Evolutionary conservation across 768 basidiomycete species (phyloP).

Genomic region (Psilocybe cyanescens): DNA sequence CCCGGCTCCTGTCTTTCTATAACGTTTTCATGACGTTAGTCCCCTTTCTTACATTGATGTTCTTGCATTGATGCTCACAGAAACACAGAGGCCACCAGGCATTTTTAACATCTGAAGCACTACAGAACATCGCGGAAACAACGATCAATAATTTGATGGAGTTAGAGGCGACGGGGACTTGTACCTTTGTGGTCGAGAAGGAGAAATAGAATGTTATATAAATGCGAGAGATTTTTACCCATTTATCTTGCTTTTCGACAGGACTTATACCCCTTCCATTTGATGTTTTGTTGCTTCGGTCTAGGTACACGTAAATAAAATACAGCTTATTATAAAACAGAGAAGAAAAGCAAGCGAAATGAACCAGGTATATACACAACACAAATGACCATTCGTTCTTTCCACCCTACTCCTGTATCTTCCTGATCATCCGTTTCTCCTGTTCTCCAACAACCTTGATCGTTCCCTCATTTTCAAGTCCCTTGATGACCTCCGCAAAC

Average conservation of each 20-base stretch:
- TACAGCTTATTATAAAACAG: background rate
- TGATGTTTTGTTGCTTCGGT: background rate
- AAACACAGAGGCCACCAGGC: constrained; percentile 44
- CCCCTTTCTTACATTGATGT: background rate
- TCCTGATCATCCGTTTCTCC: constrained; percentile 80
- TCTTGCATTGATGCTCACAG: background rate
- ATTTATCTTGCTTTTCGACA: background rate
- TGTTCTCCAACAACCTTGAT: constrained; percentile 88
- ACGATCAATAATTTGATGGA: constrained; percentile 40
- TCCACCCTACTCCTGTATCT: constrained; percentile 45
- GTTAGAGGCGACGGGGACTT: constrained; percentile 34
- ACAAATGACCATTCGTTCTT: background rate
- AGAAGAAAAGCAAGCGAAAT: constrained; percentile 1
- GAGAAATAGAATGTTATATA: background rate
- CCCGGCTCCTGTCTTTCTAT: constrained; percentile 48
- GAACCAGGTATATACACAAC: constrained; percentile 3
- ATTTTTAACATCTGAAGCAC: constrained; percentile 43
- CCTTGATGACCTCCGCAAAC: constrained; percentile 79
- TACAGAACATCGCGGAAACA: constrained; percentile 42
- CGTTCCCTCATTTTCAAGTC: constrained; percentile 83
- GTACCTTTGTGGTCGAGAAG: constrained; percentile 29
- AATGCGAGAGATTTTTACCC: background rate
- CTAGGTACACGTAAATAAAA: background rate
- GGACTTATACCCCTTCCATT: too few relatives aligned
- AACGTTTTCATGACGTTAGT: constrained; percentile 48